Base-by-base conservation (phyloP, 768 basidiomycete species). In the Porphyrellus cyaneotinctus region DNA sequence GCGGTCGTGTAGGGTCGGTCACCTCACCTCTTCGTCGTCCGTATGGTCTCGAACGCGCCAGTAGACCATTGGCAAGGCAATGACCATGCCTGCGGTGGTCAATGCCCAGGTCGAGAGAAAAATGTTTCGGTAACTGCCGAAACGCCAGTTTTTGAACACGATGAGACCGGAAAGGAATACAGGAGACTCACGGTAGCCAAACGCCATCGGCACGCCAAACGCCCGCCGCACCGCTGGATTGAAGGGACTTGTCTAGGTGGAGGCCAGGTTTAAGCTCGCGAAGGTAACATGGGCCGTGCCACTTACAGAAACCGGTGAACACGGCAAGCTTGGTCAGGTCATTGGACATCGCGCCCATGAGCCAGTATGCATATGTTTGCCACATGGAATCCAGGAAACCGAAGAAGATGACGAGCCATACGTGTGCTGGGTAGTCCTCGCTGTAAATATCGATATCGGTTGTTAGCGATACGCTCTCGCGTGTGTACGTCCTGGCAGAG, bases 271-370 rank as follows among this genome's bases (percentile, higher is more conserved):
- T 42, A 8, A 39, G 49, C 24, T n/a, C 31, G 20, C 10, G 23
- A 8, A 22, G 9, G 5, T 18, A 20, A n/a, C 12, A 8, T 13
- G 4, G 5, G 20, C 6, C 9, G 0, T 17, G 22, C 59, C 13
- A 78, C 86, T 59, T 60, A 91, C 89, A 92, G 59, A 93, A 88
- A 31, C 91, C 91, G 14, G 85, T 72, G 64, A 92, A 86, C 65
- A 90, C 80, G 0, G 91, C 88, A 20, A 93, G 79, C 67, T 88
- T 89, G 5, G 77, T 79, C 3, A 87, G 82, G 62, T 90, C 81
- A 53, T 92, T 91, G 15, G 87, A 88, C 85, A 93, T 88, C 14
- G 87, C 85, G 28, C 91, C 90, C 81, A 89, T 87, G 59, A 88
- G 76, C 87, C 87, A 90, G 67, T 91, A 90, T 4, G 83, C 82